Conservation (phyloP, 75 land plant species). For the Pinus albicaulis region DNA sequence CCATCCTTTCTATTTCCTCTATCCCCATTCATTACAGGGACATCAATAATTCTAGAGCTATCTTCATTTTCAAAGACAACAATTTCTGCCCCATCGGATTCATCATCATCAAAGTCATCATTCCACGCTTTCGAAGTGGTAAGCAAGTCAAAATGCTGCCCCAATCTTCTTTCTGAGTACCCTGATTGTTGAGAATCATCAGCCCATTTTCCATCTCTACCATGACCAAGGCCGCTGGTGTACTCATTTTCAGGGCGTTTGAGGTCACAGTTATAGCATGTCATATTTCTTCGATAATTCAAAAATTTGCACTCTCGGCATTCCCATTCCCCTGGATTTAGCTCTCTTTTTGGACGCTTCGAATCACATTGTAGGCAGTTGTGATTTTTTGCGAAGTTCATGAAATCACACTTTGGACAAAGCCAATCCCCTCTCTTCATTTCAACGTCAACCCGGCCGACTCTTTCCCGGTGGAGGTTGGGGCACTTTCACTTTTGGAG, state of each 20-base stretch:
- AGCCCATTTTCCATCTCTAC: conserved; percentile 19
- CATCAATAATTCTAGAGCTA: conserved; percentile 20
- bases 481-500: conserved; percentile 67
- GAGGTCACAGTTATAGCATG: conserved; percentile 76
- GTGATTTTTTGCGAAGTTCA: conserved; percentile 84
- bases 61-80: conserved; percentile 71
- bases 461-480: conserved; percentile 61
- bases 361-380: conserved; percentile 84
- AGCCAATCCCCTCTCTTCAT: conserved; percentile 88
- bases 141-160: conserved; percentile 14
- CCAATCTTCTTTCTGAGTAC: conserved; percentile 16
- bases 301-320: conserved; percentile 54
- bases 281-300: conserved; percentile 76
- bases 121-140: conserved; percentile 55
- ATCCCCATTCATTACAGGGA: conserved; percentile 9
- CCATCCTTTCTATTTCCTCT: too few species aligned
- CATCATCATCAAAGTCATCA: conserved; percentile 64
- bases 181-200: conserved; percentile 12
- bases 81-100: conserved; percentile 70
- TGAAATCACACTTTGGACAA: conserved; percentile 84
- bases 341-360: conserved; percentile 68
- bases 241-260: conserved; percentile 60
- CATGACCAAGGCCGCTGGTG: conserved; percentile 26
- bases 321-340: conserved; percentile 94
- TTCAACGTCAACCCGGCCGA: conserved; percentile 66